These are phyloP conservation scores for Sanghuangporus baumii DNA, from an alignment of 1,284 basidiomycete genomes.

Conservation along the genomic window DNA sequence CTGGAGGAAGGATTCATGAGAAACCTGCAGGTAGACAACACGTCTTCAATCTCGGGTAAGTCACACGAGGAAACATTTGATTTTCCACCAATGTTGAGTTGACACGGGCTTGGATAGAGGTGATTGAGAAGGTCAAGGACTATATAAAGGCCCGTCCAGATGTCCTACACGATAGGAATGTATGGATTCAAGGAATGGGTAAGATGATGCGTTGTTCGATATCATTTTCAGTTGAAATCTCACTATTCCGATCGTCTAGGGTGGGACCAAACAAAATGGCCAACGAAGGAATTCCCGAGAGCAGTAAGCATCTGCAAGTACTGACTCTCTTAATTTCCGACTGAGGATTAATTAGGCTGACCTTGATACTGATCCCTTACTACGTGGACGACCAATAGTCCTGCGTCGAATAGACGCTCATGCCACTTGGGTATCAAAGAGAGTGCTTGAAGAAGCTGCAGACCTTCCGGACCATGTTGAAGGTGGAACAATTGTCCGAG, in stretches of 20 bases:
- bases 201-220: background rate
- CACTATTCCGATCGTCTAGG: background rate
- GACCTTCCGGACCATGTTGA: slow-evolving; percentile 35
- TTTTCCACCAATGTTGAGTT: background rate
- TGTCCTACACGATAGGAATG: slow-evolving; percentile 43
- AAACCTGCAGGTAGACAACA: slow-evolving; percentile 57
- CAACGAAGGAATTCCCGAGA: slow-evolving; percentile 65
- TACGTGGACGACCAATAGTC: slow-evolving; percentile 62
- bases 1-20: slow-evolving; percentile 65
- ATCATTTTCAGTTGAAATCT: background rate
- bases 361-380: slow-evolving; percentile 45
- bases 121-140: slow-evolving; percentile 54
- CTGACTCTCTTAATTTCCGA: background rate
- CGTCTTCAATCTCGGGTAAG: slow-evolving; percentile 54
- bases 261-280: slow-evolving; percentile 89
- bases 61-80: background rate
- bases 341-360: slow-evolving; percentile 40
- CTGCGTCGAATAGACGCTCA: slow-evolving; percentile 78
- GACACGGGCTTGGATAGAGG: slow-evolving; percentile 35
- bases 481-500: slow-evolving; percentile 75
- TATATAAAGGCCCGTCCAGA: slow-evolving; percentile 58
- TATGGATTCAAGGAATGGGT: slow-evolving; percentile 83
- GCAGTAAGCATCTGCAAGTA: slow-evolving; percentile 45
- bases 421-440: slow-evolving; percentile 74
- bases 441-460: slow-evolving; percentile 32